Evolutionary conservation across 352 stramenopile species (phyloP), one percentile per base, ranked within the genome.

Genomic region (Phytophthora idaei): DNA sequence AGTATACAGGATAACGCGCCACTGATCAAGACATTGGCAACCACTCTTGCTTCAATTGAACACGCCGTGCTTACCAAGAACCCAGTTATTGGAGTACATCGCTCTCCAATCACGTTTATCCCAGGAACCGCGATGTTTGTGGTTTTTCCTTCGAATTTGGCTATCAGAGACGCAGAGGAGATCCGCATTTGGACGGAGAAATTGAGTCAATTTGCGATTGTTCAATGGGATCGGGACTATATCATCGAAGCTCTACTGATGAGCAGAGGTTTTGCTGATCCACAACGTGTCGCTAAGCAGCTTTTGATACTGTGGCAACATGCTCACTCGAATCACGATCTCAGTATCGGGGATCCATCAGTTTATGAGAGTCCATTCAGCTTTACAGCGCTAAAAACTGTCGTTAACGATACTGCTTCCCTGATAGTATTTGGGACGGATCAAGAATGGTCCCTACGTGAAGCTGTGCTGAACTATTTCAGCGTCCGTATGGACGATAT

Each of bases 61-160:
- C 79, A 78, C 37, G 57, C 69, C 2, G 70, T 80, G 11, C 21
- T 85, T 41, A 78, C 59, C 4, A 77, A 74, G 39, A 71, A 76
- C 9, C 31, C 39, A 12, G 67, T 84, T 34, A 36, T 39, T 3
- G 67, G 53, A 2, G n/a, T 81, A 4, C 76, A 86, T 28, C 61
- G 48, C 2, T 66, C 70, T 2, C 63, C 72, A 1, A 73, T 83
- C 25, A 41, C 53, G 9, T 86, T 85, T 45, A 39, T 67, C 5
- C 57, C 73, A 0, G 78, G 80, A 2, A 82, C 77, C 7, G 67
- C 65, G 4, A 65, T 89, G 32, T 27, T 87, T 0, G n/a, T 85
- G 11, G 54, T 71, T 1, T 31, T 73, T 4, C 58, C 50, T 37
- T 68, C 47, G n/a, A 54, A 0, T 1, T 32, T 44, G 39, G 29